phyloP scores from a whole-genome alignment of 768 basidiomycete species.

The Cytidiella melzeri region DNA sequence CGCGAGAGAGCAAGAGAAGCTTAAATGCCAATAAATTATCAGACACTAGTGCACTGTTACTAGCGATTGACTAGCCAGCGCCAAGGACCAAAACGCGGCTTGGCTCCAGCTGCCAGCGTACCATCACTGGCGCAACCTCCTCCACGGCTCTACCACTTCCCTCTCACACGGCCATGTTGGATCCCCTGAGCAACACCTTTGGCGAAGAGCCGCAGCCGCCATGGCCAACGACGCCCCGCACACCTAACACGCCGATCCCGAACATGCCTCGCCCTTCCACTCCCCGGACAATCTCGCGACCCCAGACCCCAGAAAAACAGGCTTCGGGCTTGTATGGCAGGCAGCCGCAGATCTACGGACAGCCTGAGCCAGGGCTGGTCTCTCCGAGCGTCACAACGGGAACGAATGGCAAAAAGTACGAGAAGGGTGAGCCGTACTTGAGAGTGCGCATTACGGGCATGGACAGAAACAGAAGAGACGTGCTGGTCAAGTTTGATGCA shows the following conservation, averaged over 20 bases:
- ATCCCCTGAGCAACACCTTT: conserved; percentile 62
- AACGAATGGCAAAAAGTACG: conserved; percentile 65
- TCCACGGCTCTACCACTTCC: not conserved
- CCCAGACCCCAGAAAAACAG: conserved; percentile 17
- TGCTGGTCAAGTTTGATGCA: conserved; percentile 90
- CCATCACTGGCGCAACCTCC: not conserved
- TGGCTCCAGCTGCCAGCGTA: conserved; percentile 7
- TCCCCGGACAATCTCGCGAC: conserved; percentile 34
- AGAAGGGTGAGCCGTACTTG: conserved; percentile 79
- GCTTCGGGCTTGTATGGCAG: conserved; percentile 59
- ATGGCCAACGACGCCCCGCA: conserved; percentile 80
- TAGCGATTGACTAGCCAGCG: too few species aligned
- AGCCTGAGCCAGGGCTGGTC: conserved; percentile 77
- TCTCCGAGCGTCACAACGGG: conserved; percentile 62
- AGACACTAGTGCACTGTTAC: too few species aligned
- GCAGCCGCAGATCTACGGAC: conserved; percentile 83
- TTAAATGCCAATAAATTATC: too few species aligned
- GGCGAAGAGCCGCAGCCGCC: conserved; percentile 46
- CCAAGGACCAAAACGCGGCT: too few species aligned
- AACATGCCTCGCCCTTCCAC: conserved; percentile 60
- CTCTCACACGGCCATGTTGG: conserved; percentile 45
- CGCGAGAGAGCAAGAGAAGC: too few species aligned
- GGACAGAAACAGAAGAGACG: conserved; percentile 93
- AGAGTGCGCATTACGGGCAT: conserved; percentile 84
- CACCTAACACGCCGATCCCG: conserved; percentile 64